Percentiles rank a stretch among this genome's conserved stretches.
These are phyloP conservation scores for Spizellomyces punctatus DNA, from an alignment of 192 early-diverging fungal species.

Conservation along the genomic window DNA sequence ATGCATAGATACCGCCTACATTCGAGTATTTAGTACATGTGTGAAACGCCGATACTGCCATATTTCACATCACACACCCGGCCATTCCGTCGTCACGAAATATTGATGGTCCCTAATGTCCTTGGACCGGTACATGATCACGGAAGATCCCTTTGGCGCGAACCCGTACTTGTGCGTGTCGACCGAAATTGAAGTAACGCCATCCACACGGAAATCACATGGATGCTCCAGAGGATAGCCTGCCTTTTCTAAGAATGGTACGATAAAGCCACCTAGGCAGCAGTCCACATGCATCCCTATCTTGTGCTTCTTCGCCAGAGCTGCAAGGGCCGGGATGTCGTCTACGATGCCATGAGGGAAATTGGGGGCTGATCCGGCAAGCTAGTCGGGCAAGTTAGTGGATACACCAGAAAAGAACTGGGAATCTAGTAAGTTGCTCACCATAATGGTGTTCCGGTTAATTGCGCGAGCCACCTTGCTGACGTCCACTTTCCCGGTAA, in stretches of 20 bases:
- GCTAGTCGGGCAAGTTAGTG: constrained; percentile 31
- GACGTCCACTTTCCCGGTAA: constrained; percentile 76
- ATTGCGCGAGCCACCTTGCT: constrained; percentile 77
- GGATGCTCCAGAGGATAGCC: constrained; percentile 77
- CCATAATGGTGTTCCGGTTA: constrained; percentile 88
- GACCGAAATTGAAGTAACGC: constrained; percentile 93
- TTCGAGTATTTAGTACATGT: constrained; percentile 5
- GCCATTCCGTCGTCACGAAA: constrained; percentile 89
- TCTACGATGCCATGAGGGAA: constrained; percentile 95
- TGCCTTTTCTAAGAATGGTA: constrained; percentile 92
- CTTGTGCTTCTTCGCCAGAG: constrained; percentile 76
- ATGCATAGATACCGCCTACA: constrained; percentile 86
- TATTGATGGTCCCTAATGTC: constrained; percentile 88
- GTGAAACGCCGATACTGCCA: neutral
- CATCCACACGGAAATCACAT: constrained; percentile 88
- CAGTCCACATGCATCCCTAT: constrained; percentile 94
- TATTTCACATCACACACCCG: constrained; percentile 42
- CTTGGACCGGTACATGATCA: constrained; percentile 87
- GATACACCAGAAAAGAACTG: neutral
- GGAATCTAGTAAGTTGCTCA: constrained; percentile 19
- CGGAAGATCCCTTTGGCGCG: constrained; percentile 96
- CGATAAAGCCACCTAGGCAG: constrained; percentile 94
- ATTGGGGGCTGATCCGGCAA: constrained; percentile 89
- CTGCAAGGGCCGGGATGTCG: constrained; percentile 78
- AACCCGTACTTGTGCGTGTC: constrained; percentile 99